A percentile compares a stretch with the other conserved stretches of the same genome.
Conservation (phyloP, 2,329 filamentous ascomycete genomes). For the Neocucurbitaria cava region DNA sequence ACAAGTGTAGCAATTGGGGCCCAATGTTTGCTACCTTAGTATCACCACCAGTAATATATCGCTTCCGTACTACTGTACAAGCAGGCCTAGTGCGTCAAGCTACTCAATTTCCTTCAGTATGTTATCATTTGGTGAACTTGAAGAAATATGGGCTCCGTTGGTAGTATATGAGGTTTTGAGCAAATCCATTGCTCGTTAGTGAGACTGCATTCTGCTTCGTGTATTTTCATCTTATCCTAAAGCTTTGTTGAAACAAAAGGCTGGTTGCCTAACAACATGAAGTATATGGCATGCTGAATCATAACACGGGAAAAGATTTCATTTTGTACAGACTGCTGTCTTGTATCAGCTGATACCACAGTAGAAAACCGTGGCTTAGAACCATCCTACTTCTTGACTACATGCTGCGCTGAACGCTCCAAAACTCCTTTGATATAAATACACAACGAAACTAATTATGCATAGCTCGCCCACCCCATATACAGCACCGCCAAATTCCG, state of each 20-base stretch:
- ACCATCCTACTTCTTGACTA: not conserved
- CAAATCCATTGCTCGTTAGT: too few relatives aligned
- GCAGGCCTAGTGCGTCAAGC: not conserved
- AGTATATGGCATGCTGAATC: not conserved
- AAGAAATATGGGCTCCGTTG: too few relatives aligned
- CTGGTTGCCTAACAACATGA: too few relatives aligned
- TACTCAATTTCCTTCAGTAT: too few relatives aligned
- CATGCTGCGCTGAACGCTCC: not conserved
- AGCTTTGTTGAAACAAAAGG: not conserved
- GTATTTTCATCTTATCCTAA: too few relatives aligned
- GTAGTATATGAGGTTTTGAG: too few relatives aligned
- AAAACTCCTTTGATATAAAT: not conserved
- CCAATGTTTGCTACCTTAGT: not conserved
- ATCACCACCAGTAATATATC: not conserved
- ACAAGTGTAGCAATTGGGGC: too few relatives aligned
- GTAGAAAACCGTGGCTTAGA: too few relatives aligned
- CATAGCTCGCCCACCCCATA: constrained; percentile 49
- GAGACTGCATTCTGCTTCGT: too few relatives aligned
- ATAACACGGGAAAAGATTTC: not conserved
- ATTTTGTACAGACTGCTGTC: too few relatives aligned
- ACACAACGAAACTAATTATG: constrained; percentile 17
- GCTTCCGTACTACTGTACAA: not conserved
- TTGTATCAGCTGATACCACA: too few relatives aligned
- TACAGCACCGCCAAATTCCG: constrained; percentile 87
- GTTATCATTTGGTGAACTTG: too few relatives aligned